Percentiles rank a stretch among this genome's conserved stretches.
phyloP scores from a whole-genome alignment of 2,329 filamentous ascomycete species.

The Exserohilum turcica region DNA sequence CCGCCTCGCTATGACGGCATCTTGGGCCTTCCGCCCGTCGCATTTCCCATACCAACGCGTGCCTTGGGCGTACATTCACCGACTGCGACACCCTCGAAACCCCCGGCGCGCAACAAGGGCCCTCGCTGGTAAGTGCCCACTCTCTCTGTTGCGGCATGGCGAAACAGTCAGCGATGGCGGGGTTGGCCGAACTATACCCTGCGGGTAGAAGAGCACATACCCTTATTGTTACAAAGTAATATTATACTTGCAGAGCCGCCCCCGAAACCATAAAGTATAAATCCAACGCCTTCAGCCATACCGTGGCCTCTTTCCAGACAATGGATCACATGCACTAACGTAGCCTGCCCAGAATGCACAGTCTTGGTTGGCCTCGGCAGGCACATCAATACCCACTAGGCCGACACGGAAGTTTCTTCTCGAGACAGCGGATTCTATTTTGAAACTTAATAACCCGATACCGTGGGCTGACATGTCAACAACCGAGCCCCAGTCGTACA shows the following conservation, averaged over 20 bases:
- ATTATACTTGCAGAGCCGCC: background rate
- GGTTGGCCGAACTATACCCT: background rate
- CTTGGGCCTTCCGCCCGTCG: conserved; percentile 15
- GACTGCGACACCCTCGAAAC: background rate
- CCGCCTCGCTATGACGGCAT: conserved; percentile 27
- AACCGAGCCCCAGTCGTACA: conserved; percentile 34
- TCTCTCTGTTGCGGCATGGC: background rate
- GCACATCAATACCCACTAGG: background rate
- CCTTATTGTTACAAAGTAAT: background rate
- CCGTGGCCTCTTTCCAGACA: no score
- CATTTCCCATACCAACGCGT: background rate
- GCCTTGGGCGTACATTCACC: background rate
- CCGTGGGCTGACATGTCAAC: conserved; percentile 25
- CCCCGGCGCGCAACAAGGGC: no score
- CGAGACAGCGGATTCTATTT: no score
- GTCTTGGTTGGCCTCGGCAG: background rate
- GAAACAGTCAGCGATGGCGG: conserved; percentile 1
- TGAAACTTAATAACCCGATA: background rate
- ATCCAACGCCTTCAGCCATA: no score
- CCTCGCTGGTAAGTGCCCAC: background rate
- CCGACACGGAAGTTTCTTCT: background rate
- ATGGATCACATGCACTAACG: background rate
- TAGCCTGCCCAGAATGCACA: background rate
- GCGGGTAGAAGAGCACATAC: background rate
- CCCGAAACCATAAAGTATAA: background rate